These are phyloP conservation scores for Alternaria atra DNA, from an alignment of 2,329 filamentous ascomycete species.

Conservation along the genomic window DNA sequence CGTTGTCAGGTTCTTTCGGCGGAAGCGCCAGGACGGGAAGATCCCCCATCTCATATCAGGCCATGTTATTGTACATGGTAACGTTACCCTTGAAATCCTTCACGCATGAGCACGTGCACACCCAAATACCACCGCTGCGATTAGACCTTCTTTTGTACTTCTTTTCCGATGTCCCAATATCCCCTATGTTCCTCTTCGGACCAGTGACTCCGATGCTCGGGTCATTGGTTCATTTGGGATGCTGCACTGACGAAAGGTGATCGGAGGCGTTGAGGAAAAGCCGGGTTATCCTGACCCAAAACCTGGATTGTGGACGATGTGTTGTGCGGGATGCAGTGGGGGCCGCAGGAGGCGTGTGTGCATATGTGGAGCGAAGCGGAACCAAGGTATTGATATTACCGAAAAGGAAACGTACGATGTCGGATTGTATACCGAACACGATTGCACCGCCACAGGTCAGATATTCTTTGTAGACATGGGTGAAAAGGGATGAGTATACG, in stretches of 20 bases:
- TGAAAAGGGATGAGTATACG: background rate
- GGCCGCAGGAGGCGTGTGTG: slow-evolving; percentile 6
- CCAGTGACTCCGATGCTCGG: slow-evolving; percentile 1
- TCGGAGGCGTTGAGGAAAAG: background rate
- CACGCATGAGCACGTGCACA: background rate
- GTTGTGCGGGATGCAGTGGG: slow-evolving; percentile 7
- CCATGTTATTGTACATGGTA: slow-evolving; percentile 6
- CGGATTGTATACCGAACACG: background rate
- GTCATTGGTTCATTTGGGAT: slow-evolving; percentile 3
- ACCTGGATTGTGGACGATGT: slow-evolving; percentile 7
- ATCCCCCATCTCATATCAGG: background rate
- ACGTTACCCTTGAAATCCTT: background rate
- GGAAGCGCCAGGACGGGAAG: slow-evolving; percentile 16
- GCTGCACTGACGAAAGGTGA: background rate
- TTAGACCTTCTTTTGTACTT: background rate
- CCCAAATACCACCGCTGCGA: background rate
- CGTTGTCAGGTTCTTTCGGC: slow-evolving; percentile 1
- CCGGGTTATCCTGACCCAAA: slow-evolving; percentile 12
- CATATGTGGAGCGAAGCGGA: slow-evolving; percentile 2
- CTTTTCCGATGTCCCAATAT: background rate
- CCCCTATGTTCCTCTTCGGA: background rate
- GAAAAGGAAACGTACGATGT: slow-evolving; percentile 6
- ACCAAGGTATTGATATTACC: slow-evolving; percentile 7
- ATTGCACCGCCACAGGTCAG: slow-evolving; percentile 18
- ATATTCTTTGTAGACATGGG: background rate